Evolutionary conservation across 495 filamentous ascomycete genomes (phyloP), one percentile per base, ranked within the genome.

Genomic region (Hypomontagnella monticulosa): DNA sequence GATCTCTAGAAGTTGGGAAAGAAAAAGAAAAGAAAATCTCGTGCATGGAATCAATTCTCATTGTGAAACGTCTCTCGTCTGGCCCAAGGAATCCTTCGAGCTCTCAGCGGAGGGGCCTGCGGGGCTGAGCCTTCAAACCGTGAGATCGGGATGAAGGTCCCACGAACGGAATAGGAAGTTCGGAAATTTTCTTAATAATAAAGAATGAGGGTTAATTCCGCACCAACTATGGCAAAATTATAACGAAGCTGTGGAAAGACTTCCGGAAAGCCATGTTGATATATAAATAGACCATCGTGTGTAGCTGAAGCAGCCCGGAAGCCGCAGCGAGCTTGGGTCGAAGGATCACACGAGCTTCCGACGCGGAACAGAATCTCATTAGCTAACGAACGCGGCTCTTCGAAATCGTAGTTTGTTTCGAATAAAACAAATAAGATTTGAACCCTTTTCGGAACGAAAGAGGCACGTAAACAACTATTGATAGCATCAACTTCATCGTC

Each of bases 1-100:
- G n/a, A 14, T 30, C 15, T 4, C 20, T 18, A 18, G 37, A 42
- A 46, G 14, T n/a, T n/a, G 1, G 37, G 32, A 51, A 52, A 30
- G 23, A 63, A 47, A 48, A 9, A 6, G 20, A 19, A 42, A 47
- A 19, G 27, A 43, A 50, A 33, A 47, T 19, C 20, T 33, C 34
- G 14, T 30, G 62, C 55, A 66, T 62, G 20, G 44, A 66, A 40
- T 38, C 33, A 48, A 42, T 32, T 40, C 44, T 33, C 48, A 60
- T 41, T 41, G 30, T 60, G 62, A 66, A 66, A 66, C 62, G 16
- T 42, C 33, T 47, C 30, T 15, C 43, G 56, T 59, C 47, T 58
- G 62, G 49, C 20, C 19, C 15, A 4, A n/a, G 40, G 19, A 37
- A 63, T 57, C 60, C 60, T 57, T 57, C 32, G 11, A 37, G 36